These are phyloP conservation scores for Phytopythium delawarense DNA, from an alignment of 352 stramenopile species.

Conservation along the genomic window DNA sequence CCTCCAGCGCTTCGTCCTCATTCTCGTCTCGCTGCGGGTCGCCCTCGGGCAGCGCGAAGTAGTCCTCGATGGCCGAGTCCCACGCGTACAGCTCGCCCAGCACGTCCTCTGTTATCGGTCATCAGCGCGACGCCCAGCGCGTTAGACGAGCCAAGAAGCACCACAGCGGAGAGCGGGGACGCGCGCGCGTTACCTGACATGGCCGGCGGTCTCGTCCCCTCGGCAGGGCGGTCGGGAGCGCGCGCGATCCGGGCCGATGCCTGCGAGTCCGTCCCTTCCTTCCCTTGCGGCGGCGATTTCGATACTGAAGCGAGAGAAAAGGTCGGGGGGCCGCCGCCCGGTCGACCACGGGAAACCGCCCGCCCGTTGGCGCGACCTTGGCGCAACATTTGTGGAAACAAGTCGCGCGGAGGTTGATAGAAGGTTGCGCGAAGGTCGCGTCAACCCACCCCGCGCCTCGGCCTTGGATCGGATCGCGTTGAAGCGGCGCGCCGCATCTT, in stretches of 20 bases:
- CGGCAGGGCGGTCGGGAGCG: background rate
- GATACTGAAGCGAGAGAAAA: slow-evolving; percentile 2
- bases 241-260: background rate
- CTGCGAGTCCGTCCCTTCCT: background rate
- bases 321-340: background rate
- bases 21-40: slow-evolving; percentile 68
- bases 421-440: background rate
- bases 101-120: slow-evolving; percentile 21
- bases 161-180: background rate
- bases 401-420: background rate
- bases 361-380: background rate
- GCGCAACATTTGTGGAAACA: slow-evolving; percentile 2
- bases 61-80: slow-evolving; percentile 64
- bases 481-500: background rate
- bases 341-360: slow-evolving; percentile 1
- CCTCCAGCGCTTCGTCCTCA: slow-evolving; percentile 68
- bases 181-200: slow-evolving; percentile 2
- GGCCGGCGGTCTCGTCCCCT: background rate
- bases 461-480: background rate
- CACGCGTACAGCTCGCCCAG: slow-evolving; percentile 64
- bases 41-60: slow-evolving; percentile 31
- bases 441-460: background rate
- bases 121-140: background rate
- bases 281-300: background rate
- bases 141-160: background rate